A percentile compares a stretch with the other conserved stretches of the same genome.
Evolutionary conservation across 257 asterid genomes (phyloP).

Genomic region (Nicotiana paniculata): DNA sequence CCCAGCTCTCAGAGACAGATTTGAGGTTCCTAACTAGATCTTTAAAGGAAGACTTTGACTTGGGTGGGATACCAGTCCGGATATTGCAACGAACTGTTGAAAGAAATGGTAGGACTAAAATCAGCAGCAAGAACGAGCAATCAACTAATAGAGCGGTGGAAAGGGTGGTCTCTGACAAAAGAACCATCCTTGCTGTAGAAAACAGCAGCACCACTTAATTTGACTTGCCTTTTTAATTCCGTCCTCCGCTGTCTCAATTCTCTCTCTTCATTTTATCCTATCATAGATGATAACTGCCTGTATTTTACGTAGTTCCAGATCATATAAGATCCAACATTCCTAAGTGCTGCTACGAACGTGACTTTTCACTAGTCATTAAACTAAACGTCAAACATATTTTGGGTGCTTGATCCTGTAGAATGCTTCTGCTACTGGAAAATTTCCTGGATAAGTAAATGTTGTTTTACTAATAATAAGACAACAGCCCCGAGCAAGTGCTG

Average conservation of each 20-base stretch:
- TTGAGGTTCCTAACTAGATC: constrained; percentile 81
- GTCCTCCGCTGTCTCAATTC: not conserved
- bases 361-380: no score
- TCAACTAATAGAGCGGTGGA: constrained; percentile 23
- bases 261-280: not conserved
- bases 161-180: constrained; percentile 54
- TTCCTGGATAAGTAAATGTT: no score
- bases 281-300: not conserved
- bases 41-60: constrained; percentile 80
- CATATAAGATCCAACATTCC: no score
- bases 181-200: constrained; percentile 34
- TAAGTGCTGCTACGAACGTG: no score
- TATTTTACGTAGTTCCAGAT: not conserved
- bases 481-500: not conserved
- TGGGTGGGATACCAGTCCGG: constrained; percentile 90
- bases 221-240: not conserved
- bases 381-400: no score
- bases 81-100: constrained; percentile 61
- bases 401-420: not conserved
- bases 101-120: constrained; percentile 23
- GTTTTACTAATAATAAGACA: not conserved
- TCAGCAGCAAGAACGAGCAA: constrained; percentile 30
- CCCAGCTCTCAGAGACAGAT: constrained; percentile 61
- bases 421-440: not conserved
- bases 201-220: constrained; percentile 5